Conservation (phyloP, 768 basidiomycete species). For the Pisolithus albus region DNA sequence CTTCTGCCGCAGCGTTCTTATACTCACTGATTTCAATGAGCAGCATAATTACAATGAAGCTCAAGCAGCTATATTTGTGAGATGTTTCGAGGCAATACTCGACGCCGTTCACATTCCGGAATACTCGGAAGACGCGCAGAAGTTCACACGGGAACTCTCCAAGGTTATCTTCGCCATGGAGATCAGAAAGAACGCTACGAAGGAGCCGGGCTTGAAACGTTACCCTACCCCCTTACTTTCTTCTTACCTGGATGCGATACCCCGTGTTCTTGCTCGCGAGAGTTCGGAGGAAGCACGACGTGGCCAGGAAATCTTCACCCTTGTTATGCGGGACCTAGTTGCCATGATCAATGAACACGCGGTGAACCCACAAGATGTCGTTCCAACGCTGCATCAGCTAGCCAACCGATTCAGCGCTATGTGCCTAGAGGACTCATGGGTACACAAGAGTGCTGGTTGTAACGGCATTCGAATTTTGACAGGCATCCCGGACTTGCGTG, state of each 20-base stretch:
- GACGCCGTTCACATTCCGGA: slow-evolving; percentile 69
- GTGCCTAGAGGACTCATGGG: slow-evolving; percentile 90
- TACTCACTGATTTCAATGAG: slow-evolving; percentile 5
- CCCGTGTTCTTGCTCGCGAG: slow-evolving; percentile 66
- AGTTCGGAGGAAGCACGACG: slow-evolving; percentile 52
- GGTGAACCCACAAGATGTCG: slow-evolving; percentile 47
- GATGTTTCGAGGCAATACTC: slow-evolving; percentile 68
- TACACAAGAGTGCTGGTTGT: slow-evolving; percentile 83
- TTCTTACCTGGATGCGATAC: slow-evolving; percentile 75
- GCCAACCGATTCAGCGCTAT: slow-evolving; percentile 77
- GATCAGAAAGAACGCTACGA: slow-evolving; percentile 50
- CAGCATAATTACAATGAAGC: slow-evolving; percentile 71
- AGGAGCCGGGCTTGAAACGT: slow-evolving; percentile 46
- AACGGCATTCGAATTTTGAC: slow-evolving; percentile 79
- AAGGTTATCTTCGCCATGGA: slow-evolving; percentile 70
- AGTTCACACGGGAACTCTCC: slow-evolving; percentile 63
- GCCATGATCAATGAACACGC: slow-evolving; percentile 42
- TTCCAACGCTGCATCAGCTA: slow-evolving; percentile 71
- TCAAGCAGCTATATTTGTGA: slow-evolving; percentile 65
- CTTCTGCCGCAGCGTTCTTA: not conserved
- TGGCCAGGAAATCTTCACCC: slow-evolving; percentile 52
- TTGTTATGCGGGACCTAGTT: slow-evolving; percentile 64
- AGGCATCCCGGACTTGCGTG: slow-evolving; percentile 59
- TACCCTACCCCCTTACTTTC: slow-evolving; percentile 53
- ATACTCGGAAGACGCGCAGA: slow-evolving; percentile 59